Evolutionary conservation across 129 eudicot genomes (phyloP), one percentile per base, ranked within the genome.

Genomic region (Heracleum sosnowskyi): DNA sequence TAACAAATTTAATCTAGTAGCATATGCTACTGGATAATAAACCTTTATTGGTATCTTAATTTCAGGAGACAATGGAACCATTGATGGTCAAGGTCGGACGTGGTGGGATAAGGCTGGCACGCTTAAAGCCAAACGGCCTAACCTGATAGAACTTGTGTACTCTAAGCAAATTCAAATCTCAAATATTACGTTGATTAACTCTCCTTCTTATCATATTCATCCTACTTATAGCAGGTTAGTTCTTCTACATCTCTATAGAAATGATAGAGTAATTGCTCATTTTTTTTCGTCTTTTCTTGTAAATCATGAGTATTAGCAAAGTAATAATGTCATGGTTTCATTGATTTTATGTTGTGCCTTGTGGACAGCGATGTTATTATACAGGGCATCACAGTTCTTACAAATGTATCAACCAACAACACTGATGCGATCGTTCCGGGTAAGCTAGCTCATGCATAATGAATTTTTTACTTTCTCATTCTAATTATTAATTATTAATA

Each of bases 371-470:
- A 95, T 78, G 77, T 95, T 24, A 77, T 87, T 41, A 81, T 95
- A 64, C 92, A 86, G 76, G 94, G 96, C 76, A 77, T 95, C 35
- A 95, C 99, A 12, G 88, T 95, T 49, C 79, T 86, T 70, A 94
- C 99, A 64, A 97, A 97, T 1, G 89, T 87, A 37, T 83, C 79
- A 66, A 82, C 90, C 72, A 92, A 97, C 17, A 95, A 95, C 79
- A 95, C 99, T 6, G 99, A 95, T 77, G 99, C 97, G 26, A 95
- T 95, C 86, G 89, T 91, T 78, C 99, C 99, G 73, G 98, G 69
- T 63, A 63, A 63, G 36, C 36, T 11, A 63, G 33, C 31, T 10
- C 69, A n/a, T 29, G 15, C 35, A 2, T 18, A 28, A 82, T 57
- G 64, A 6, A 24, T n/a, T 0, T 22, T 57, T 22, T 0, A 6